These are phyloP conservation scores for Royoungia palumana DNA, from an alignment of 768 basidiomycete genomes.

Conservation along the genomic window DNA sequence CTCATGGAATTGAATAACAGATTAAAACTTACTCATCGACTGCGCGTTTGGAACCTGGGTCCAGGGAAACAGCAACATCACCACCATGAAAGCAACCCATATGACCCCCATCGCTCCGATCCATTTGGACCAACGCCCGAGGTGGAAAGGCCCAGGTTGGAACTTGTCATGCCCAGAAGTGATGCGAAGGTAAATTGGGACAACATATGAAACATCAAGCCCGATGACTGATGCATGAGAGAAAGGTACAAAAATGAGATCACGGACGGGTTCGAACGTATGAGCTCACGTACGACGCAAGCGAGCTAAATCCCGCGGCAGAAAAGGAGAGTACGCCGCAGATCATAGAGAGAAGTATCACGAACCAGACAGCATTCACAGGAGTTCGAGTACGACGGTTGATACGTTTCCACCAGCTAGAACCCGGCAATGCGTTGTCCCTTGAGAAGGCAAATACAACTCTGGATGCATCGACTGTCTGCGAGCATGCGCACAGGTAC, in stretches of 20 bases:
- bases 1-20: neutral
- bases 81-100: conserved; percentile 34
- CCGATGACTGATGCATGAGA: conserved; percentile 31
- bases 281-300: conserved; percentile 29
- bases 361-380: conserved; percentile 41
- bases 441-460: conserved; percentile 44
- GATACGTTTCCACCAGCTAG: conserved; percentile 35
- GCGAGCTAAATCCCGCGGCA: conserved; percentile 29
- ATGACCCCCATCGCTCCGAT: conserved; percentile 29
- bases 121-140: conserved; percentile 28
- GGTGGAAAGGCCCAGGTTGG: conserved; percentile 34
- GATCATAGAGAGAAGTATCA: conserved; percentile 29
- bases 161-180: conserved; percentile 33
- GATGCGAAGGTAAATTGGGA: conserved; percentile 36
- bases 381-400: conserved; percentile 34
- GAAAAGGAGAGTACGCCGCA: conserved; percentile 36
- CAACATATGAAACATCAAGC: conserved; percentile 37
- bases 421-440: conserved; percentile 38
- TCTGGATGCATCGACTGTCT: conserved; percentile 45
- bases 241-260: neutral
- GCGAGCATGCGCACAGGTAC: conserved; percentile 44
- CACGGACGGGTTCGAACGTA: neutral
- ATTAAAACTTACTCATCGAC: conserved; percentile 33
- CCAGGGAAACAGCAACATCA: conserved; percentile 35
- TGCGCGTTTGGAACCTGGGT: conserved; percentile 16